These are phyloP conservation scores for Przewalskia tangutica DNA, from an alignment of 257 asterid genomes.

Conservation along the genomic window DNA sequence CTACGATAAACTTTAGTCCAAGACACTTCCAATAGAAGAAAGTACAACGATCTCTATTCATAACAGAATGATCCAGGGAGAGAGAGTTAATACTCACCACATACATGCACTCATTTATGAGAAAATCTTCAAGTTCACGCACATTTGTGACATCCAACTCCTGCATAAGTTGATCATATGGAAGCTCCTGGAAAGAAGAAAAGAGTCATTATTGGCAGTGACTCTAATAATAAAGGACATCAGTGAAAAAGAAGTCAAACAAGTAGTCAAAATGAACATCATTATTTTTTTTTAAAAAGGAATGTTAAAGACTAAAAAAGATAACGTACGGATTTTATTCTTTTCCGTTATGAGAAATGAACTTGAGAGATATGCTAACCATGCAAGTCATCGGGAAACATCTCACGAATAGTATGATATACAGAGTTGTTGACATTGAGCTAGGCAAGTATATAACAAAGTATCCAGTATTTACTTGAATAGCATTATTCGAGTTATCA, in stretches of 20 bases:
- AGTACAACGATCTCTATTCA: background rate
- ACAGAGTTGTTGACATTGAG: background rate
- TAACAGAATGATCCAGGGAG: background rate
- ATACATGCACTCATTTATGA: conserved; percentile 96
- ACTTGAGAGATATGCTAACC: background rate
- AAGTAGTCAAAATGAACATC: background rate
- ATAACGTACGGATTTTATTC: background rate
- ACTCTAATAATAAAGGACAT: background rate
- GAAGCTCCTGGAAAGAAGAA: conserved; percentile 49
- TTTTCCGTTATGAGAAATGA: background rate
- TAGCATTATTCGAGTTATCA: background rate
- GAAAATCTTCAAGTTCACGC: conserved; percentile 94
- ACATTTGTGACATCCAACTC: conserved; percentile 93
- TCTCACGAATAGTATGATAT: background rate
- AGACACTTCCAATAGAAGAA: background rate
- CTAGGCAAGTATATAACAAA: background rate
- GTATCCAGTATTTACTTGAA: background rate
- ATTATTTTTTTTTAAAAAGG: background rate
- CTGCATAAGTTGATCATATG: conserved; percentile 77
- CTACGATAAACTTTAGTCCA: background rate
- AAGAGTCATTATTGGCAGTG: background rate
- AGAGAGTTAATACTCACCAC: conserved; percentile 50
- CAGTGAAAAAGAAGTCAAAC: background rate
- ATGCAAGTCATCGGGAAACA: background rate
- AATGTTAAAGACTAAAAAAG: background rate